These are phyloP conservation scores for Pleurotus giganteus DNA, from an alignment of 768 basidiomycete species.

Conservation along the genomic window DNA sequence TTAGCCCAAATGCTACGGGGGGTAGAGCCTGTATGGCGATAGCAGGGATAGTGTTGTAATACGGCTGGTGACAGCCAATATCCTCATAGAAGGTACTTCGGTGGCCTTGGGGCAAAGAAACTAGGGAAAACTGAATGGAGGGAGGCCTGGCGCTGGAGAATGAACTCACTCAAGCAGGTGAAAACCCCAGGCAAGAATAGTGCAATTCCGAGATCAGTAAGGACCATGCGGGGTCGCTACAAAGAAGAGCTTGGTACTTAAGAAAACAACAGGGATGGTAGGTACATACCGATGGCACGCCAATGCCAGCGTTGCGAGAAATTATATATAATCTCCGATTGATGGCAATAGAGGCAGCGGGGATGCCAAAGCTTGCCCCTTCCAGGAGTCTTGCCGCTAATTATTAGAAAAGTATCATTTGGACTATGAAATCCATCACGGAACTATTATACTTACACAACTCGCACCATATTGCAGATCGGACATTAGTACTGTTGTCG, in stretches of 20 bases:
- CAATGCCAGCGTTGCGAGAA: neutral
- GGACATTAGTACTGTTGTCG: neutral
- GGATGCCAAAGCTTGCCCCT: conserved; percentile 1
- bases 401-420: neutral
- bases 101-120: conserved; percentile 11
- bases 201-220: conserved; percentile 8
- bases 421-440: neutral
- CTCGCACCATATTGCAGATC: conserved; percentile 5
- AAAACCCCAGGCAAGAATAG: conserved; percentile 2
- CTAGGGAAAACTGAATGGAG: neutral
- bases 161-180: neutral
- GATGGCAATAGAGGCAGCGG: conserved; percentile 7
- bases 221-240: neutral
- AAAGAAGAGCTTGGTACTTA: neutral
- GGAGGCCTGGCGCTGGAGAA: neutral
- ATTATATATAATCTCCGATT: conserved; percentile 10
- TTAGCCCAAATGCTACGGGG: conserved; percentile 19
- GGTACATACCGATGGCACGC: conserved; percentile 4
- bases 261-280: neutral
- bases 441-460: neutral
- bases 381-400: neutral
- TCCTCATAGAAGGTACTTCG: conserved; percentile 11
- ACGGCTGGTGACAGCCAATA: conserved; percentile 16
- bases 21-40: conserved; percentile 23
- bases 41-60: conserved; percentile 28